Base-by-base conservation (phyloP, 2,329 filamentous ascomycete genomes). In the Xylaria sp. region DNA sequence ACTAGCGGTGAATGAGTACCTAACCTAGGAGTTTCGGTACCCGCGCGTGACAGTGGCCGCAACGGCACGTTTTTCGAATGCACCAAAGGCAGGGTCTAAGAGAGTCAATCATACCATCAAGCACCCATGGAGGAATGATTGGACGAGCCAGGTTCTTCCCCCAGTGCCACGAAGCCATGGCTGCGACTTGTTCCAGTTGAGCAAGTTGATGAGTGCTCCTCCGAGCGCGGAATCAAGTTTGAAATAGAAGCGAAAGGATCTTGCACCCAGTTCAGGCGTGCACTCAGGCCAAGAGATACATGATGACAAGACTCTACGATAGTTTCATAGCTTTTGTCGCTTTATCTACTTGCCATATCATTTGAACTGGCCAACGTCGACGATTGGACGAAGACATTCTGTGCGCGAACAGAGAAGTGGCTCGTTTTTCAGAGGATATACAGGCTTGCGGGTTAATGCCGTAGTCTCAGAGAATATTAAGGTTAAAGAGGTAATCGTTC, bases 1-100 rank as follows among this genome's bases (percentile, higher is more conserved):
- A 7, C 75, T 80, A 70, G 63, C 75, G 15, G 78, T 79, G 7
- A 80, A 80, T 63, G 72, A 78, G 1, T 77, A 73, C 70, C 57
- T 72, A 37, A 59, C 73, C n/a, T 78, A 70, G 57, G 79, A 81
- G 65, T 81, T 81, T 68, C 74, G 72, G 54, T 76, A 79, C 51
- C 79, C 79, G 1, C 75, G 78, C 3, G 58, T 78, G 44, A 80
- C 76, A 1, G 71, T 73, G 48, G 70, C 63, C 12, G 69, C 52
- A 15, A 77, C 75, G n/a, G 68, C 72, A 9, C 62, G 58, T 20
- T 76, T 72, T 67, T 20, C 20, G n/a, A 63, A 69, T 34, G 75
- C 75, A 1, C 75, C 75, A 10, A 71, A 70, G 57, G 67, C 62
- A 18, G 41, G 51, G 23, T 70, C 71, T 2, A 58, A 32, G n/a